These are phyloP conservation scores for Bolboschoenoplectus hybrid DNA, from an alignment of 202 grass and related monocot genomes.

Conservation along the genomic window DNA sequence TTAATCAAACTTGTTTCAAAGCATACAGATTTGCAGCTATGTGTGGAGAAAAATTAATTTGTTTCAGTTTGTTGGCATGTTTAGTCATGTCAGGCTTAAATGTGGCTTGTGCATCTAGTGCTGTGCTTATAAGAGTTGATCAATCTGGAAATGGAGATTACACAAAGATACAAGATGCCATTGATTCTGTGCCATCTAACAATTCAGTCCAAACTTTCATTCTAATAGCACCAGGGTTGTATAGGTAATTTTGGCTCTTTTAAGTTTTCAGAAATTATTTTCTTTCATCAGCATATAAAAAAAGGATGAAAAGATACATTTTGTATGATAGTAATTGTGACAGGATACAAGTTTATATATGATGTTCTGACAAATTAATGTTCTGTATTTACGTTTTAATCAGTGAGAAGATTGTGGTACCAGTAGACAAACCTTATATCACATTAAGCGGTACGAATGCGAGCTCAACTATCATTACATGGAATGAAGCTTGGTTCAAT, in stretches of 20 bases:
- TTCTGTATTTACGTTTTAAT: slow-evolving; percentile 25
- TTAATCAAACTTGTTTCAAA: neutral
- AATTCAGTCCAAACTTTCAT: slow-evolving; percentile 44
- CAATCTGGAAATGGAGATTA: slow-evolving; percentile 69
- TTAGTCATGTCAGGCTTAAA: slow-evolving; percentile 23
- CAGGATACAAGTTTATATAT: neutral
- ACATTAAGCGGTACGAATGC: slow-evolving; percentile 53
- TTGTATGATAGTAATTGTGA: neutral
- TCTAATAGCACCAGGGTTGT: slow-evolving; percentile 58
- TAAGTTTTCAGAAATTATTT: neutral
- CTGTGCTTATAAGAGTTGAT: slow-evolving; percentile 58
- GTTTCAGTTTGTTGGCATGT: slow-evolving; percentile 20
- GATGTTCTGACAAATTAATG: neutral
- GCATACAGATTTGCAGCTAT: neutral
- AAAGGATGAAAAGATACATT: neutral
- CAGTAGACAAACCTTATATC: slow-evolving; percentile 59
- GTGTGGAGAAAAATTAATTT: neutral
- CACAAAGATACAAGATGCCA: slow-evolving; percentile 73
- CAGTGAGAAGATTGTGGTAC: slow-evolving; percentile 75
- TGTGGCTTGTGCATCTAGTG: slow-evolving; percentile 8
- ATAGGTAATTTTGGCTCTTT: slow-evolving; percentile 46
- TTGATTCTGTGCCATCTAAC: slow-evolving; percentile 56
- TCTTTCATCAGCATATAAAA: neutral
- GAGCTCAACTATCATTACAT: slow-evolving; percentile 62
- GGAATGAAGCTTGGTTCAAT: slow-evolving; percentile 55